Evolutionary conservation across 1,284 basidiomycete genomes (phyloP).

Genomic region (Ustilago cynodontis): DNA sequence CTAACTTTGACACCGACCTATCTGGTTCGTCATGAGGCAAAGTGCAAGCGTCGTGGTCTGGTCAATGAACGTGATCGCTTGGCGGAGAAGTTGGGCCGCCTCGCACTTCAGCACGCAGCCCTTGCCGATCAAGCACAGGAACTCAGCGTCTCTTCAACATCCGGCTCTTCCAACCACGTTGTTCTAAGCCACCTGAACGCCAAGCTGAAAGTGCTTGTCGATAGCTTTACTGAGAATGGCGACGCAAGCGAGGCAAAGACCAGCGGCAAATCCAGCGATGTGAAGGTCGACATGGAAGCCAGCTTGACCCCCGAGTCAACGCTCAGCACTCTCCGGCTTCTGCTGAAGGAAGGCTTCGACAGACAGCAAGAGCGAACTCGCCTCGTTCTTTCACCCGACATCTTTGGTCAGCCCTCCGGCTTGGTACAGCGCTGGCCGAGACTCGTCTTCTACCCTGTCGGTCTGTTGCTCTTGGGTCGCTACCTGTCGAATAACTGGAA

Average conservation of each 20-base stretch:
- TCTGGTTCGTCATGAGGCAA: slow-evolving; percentile 56
- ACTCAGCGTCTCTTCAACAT: slow-evolving; percentile 7
- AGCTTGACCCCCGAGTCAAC: slow-evolving; percentile 28
- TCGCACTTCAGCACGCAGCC: slow-evolving; percentile 40
- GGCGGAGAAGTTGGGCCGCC: slow-evolving; percentile 49
- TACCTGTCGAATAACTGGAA: slow-evolving; percentile 57
- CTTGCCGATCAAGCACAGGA: slow-evolving; percentile 34
- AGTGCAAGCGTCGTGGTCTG: slow-evolving; percentile 50
- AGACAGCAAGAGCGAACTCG: slow-evolving; percentile 29
- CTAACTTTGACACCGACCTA: slow-evolving; percentile 42
- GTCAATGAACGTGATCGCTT: slow-evolving; percentile 47
- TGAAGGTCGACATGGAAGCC: slow-evolving; percentile 41
- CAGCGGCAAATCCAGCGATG: not conserved
- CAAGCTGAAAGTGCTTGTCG: slow-evolving; percentile 37
- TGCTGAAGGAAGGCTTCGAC: slow-evolving; percentile 44
- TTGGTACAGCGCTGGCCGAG: slow-evolving; percentile 61
- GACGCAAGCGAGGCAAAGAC: not conserved
- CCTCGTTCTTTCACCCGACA: slow-evolving; percentile 32
- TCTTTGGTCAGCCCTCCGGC: slow-evolving; percentile 48
- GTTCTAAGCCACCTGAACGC: slow-evolving; percentile 45
- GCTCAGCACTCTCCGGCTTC: slow-evolving; percentile 35
- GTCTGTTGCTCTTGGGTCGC: slow-evolving; percentile 36
- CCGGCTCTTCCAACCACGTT: slow-evolving; percentile 3
- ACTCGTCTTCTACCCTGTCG: slow-evolving; percentile 58
- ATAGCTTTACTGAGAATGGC: slow-evolving; percentile 16